Conservation (phyloP, 306 rosid species). For the Castanea crenata region DNA sequence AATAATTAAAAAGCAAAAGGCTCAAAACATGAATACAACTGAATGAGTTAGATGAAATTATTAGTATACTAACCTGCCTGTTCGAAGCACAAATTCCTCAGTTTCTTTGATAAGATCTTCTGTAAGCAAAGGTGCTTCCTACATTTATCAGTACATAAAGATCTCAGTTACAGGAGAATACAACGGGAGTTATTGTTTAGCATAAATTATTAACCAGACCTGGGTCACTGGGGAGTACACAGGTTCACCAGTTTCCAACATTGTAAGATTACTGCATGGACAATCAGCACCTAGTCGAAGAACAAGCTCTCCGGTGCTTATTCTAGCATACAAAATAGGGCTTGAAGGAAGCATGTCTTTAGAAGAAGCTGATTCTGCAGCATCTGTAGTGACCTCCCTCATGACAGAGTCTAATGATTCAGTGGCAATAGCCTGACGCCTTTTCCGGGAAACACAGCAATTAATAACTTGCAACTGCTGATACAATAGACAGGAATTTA, state of each 20-base stretch:
- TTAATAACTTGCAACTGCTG: conserved; percentile 91
- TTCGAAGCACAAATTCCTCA: conserved; percentile 96
- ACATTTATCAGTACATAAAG: conserved; percentile 28
- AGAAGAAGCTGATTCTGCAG: conserved; percentile 36
- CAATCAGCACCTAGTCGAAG: conserved; percentile 79
- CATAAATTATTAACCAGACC: conserved; percentile 51
- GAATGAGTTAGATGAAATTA: conserved; percentile 18
- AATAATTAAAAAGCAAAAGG: background rate
- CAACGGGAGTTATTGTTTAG: conserved; percentile 7
- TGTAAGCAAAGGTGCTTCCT: conserved; percentile 97
- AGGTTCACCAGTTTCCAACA: conserved; percentile 97
- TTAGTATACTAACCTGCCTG: conserved; percentile 75
- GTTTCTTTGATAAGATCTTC: conserved; percentile 95
- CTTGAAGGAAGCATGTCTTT: conserved; percentile 32
- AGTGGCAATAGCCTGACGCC: conserved; percentile 63
- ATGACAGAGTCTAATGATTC: conserved; percentile 67
- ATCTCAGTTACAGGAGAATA: conserved; percentile 24
- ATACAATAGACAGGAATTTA: conserved; percentile 77
- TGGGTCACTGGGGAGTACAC: conserved; percentile 90
- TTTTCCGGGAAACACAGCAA: conserved; percentile 88
- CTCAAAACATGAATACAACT: conserved; percentile 18
- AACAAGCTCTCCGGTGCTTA: conserved; percentile 75
- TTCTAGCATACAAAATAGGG: conserved; percentile 67
- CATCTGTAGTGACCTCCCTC: conserved; percentile 55
- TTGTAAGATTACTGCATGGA: conserved; percentile 54